Evolutionary conservation across 2,329 filamentous ascomycete genomes (phyloP).

Genomic region (Xylaria multiplex): DNA sequence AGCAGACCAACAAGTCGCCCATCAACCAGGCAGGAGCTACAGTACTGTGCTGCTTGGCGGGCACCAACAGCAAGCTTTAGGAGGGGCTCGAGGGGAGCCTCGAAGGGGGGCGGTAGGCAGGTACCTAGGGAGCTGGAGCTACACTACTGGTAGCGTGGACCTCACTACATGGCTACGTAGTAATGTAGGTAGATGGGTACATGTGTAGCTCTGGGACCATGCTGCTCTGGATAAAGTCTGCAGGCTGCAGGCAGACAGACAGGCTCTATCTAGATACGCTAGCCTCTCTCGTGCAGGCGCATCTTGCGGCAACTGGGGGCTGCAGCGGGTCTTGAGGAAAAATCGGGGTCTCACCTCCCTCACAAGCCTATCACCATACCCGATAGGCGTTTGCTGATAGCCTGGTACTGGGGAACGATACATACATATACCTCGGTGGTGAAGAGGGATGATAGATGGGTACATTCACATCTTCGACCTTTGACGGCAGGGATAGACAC

Average conservation of each 20-base stretch:
- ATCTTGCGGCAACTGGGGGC: no score
- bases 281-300: no score
- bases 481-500: neutral
- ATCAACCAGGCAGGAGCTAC: conserved; percentile 29
- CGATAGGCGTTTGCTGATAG: conserved; percentile 27
- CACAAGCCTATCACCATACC: conserved; percentile 7
- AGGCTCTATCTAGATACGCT: no score
- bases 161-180: no score
- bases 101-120: neutral
- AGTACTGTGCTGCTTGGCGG: conserved; percentile 16
- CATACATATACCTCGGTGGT: neutral
- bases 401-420: neutral
- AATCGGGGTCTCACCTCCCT: no score
- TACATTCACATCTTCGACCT: neutral
- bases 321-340: no score
- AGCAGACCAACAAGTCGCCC: conserved; percentile 34
- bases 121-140: neutral
- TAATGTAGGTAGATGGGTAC: neutral
- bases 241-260: no score
- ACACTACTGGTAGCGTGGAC: no score
- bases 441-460: neutral
- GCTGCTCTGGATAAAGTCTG: no score
- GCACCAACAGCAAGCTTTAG: conserved; percentile 22
- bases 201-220: no score
- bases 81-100: conserved; percentile 10